A percentile compares a stretch with the other conserved stretches of the same genome.
Conservation (phyloP, 176 grass and related monocot species). For the Lolium perenne region DNA sequence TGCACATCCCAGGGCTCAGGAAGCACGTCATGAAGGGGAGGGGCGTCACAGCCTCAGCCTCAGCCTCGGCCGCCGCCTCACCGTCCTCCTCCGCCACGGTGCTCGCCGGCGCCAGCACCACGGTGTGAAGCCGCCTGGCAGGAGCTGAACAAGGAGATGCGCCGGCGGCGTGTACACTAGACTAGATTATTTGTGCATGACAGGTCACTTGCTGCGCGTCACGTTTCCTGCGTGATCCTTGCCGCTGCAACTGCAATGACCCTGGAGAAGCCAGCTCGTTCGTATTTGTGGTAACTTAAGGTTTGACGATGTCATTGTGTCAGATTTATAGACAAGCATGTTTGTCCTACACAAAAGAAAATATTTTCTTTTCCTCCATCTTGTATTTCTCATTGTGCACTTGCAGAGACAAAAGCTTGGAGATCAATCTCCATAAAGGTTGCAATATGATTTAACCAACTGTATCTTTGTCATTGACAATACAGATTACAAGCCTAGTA, state of each 20-base stretch:
- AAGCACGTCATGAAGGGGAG: constrained; percentile 94
- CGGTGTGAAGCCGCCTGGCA: not conserved
- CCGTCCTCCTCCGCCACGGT: not conserved
- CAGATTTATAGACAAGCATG: constrained; percentile 3
- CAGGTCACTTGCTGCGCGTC: too few relatives aligned
- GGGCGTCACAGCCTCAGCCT: constrained; percentile 18
- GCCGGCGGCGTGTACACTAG: constrained; percentile 42
- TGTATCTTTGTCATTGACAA: constrained; percentile 34
- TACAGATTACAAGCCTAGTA: constrained; percentile 49
- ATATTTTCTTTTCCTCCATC: not conserved
- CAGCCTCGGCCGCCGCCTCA: not conserved
- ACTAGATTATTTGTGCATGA: constrained; percentile 2
- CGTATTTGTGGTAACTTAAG: not conserved
- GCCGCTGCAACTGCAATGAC: not conserved
- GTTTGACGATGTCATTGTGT: not conserved
- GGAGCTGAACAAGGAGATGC: not conserved
- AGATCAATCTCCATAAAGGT: not conserved
- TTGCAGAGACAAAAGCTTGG: not conserved
- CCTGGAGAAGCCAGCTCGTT: not conserved
- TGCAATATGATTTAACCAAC: constrained; percentile 10
- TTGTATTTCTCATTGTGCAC: constrained; percentile 15
- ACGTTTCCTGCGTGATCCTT: not conserved
- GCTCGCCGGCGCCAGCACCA: constrained; percentile 32
- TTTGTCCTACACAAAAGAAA: not conserved
- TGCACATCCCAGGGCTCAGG: constrained; percentile 87